Base-by-base conservation (phyloP, 495 filamentous ascomycete species). In the Extremus antarcticus region DNA sequence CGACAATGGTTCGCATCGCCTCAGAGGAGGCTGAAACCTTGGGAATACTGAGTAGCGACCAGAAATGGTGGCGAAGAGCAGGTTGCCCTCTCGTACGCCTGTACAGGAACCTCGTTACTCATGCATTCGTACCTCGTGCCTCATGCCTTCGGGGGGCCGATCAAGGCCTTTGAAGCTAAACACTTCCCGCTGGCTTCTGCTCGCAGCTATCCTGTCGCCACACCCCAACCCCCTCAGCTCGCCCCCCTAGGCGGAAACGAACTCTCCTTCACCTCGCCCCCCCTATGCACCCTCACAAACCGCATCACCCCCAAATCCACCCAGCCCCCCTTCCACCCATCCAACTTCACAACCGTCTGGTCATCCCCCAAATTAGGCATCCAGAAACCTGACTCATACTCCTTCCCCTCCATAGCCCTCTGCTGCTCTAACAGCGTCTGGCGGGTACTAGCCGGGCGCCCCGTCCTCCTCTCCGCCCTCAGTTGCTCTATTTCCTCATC, bases 301-400 rank as follows among this genome's bases (percentile, higher is more conserved):
- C 76, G 80, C 63, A 87, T 58, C 16, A 70, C 72, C 38, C 74
- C 77, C 45, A 88, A 69, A 38, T 74, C 65, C 2, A 79, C 74
- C 78, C 83, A 84, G 48, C 80, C 69, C 3, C 79, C 77, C 53
- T 81, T 80, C 85, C 85, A 88, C 9, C 63, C 56, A 57, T 67
- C 66, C 54, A 88, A 65, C 51, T 63, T 70, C 50, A 67, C 61
- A 39, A 86, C 52, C 55, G 78, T 84, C 41, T 76, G 71, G 47
- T 62, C 59, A 43, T 83, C 71, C 47, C 71, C 65, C 32, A 87
- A 53, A 55, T 88, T 79, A 0, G 85, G 85, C 59, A 84, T 66
- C 77, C 83, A 87, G 63, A 94, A 94, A 0, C 92, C 92, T 24
- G 83, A 85, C 46, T 80, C 76, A 59, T 87, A 85, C 71, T 98